Conservation (phyloP, 306 rosid genomes). For the Dicorynia guianensis region DNA sequence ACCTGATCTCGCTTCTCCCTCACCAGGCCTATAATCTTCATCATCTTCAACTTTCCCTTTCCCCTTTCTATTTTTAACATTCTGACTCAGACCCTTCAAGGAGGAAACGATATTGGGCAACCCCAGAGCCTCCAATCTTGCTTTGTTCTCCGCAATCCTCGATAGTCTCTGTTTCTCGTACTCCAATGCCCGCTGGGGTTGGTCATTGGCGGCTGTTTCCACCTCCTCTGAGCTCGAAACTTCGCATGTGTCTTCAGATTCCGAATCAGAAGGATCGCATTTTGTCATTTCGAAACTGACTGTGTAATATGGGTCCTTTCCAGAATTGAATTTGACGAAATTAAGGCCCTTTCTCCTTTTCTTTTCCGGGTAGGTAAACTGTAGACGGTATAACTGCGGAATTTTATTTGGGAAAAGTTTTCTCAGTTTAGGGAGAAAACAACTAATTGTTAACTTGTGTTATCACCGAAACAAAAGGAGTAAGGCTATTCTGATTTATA, state of each 20-base stretch:
- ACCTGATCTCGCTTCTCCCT: slow-evolving; percentile 39
- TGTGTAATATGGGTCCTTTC: neutral
- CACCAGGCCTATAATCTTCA: slow-evolving; percentile 70
- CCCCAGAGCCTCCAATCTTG: slow-evolving; percentile 80
- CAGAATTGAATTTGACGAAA: neutral
- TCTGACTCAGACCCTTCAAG: slow-evolving; percentile 48
- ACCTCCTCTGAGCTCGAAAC: slow-evolving; percentile 48
- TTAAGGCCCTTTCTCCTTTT: neutral
- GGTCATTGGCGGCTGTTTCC: slow-evolving; percentile 14
- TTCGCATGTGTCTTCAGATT: slow-evolving; percentile 38
- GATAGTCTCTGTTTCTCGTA: slow-evolving; percentile 81
- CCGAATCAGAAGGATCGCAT: slow-evolving; percentile 43
- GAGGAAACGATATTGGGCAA: slow-evolving; percentile 66
- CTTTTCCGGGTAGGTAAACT: too few relatives aligned
- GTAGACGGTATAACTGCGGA: too few relatives aligned
- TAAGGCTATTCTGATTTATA: too few relatives aligned
- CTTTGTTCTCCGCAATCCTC: slow-evolving; percentile 81
- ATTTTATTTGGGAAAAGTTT: too few relatives aligned
- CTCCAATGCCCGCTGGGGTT: slow-evolving; percentile 38
- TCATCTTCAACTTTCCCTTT: slow-evolving; percentile 54
- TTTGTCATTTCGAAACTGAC: slow-evolving; percentile 43
- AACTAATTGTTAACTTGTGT: too few relatives aligned
- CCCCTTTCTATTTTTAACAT: slow-evolving; percentile 44
- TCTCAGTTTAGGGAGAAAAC: too few relatives aligned
- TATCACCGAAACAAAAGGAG: too few relatives aligned